These are phyloP conservation scores for Lizonia empirigonia DNA, from an alignment of 2,329 filamentous ascomycete species.

Conservation along the genomic window DNA sequence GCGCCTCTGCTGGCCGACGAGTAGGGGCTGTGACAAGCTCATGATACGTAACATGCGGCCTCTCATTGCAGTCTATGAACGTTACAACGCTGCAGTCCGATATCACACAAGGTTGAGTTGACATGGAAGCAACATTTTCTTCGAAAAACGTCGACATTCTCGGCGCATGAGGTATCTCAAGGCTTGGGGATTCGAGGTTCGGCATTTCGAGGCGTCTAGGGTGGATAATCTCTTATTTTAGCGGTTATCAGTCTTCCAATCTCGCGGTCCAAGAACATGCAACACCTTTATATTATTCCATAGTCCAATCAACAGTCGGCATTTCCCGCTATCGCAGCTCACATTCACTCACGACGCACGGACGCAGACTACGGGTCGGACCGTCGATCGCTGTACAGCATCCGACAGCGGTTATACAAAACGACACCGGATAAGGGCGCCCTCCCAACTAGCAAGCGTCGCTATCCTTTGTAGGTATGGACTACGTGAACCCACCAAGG, in stretches of 20 bases:
- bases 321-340: no score
- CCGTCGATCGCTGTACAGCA: slow-evolving; percentile 2
- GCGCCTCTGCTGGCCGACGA: slow-evolving; percentile 57
- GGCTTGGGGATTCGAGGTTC: no score
- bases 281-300: no score
- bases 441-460: background rate
- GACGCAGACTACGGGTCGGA: slow-evolving; percentile 8
- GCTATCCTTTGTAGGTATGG: background rate
- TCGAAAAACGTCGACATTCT: background rate
- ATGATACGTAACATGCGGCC: background rate
- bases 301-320: background rate
- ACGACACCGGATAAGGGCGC: background rate
- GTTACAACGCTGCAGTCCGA: background rate
- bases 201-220: no score
- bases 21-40: slow-evolving; percentile 1
- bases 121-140: no score
- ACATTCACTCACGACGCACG: background rate
- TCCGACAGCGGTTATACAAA: background rate
- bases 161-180: background rate
- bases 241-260: no score
- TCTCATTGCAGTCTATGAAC: no score
- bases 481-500: background rate
- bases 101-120: no score
- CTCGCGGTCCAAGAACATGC: no score
- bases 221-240: no score